These are phyloP conservation scores for Dalbergia cochinchinensis DNA, from an alignment of 306 rosid genomes.

Conservation along the genomic window DNA sequence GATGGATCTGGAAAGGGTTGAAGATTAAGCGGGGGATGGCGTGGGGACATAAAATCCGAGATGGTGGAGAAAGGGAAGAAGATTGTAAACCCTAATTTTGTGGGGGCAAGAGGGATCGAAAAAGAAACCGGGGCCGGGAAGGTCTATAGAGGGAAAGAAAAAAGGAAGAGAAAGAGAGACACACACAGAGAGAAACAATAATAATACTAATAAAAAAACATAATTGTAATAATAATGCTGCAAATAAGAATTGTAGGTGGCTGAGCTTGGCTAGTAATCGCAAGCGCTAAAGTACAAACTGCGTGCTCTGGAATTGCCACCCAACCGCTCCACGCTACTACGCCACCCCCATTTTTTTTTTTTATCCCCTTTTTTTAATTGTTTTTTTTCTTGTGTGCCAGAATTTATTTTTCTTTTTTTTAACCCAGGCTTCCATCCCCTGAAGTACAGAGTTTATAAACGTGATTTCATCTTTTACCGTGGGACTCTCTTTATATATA, in stretches of 20 bases:
- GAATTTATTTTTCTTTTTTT: no score
- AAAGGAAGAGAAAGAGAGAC: slow-evolving; percentile 32
- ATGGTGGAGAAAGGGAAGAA: neutral
- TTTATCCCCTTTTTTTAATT: neutral
- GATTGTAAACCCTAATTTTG: slow-evolving; percentile 83
- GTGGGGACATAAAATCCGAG: slow-evolving; percentile 22
- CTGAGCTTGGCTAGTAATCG: slow-evolving; percentile 27
- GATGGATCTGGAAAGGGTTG: slow-evolving; percentile 70
- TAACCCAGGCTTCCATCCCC: no score
- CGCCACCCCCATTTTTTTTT: neutral
- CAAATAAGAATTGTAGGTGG: neutral
- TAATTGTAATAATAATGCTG: neutral
- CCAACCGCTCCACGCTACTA: slow-evolving; percentile 38
- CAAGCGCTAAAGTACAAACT: slow-evolving; percentile 53
- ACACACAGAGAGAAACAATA: slow-evolving; percentile 41
- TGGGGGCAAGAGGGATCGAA: slow-evolving; percentile 61
- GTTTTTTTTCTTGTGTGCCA: neutral
- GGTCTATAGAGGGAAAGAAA: slow-evolving; percentile 53
- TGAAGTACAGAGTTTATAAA: no score
- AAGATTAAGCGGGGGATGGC: slow-evolving; percentile 31
- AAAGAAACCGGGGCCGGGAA: slow-evolving; percentile 65
- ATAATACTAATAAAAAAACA: neutral
- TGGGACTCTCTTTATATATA: no score
- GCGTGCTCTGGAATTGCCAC: slow-evolving; percentile 54
- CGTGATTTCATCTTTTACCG: no score